Percentiles rank a stretch among this genome's conserved stretches.
Conservation (phyloP, 441 rosid species). For the Eutrema salsugineum region DNA sequence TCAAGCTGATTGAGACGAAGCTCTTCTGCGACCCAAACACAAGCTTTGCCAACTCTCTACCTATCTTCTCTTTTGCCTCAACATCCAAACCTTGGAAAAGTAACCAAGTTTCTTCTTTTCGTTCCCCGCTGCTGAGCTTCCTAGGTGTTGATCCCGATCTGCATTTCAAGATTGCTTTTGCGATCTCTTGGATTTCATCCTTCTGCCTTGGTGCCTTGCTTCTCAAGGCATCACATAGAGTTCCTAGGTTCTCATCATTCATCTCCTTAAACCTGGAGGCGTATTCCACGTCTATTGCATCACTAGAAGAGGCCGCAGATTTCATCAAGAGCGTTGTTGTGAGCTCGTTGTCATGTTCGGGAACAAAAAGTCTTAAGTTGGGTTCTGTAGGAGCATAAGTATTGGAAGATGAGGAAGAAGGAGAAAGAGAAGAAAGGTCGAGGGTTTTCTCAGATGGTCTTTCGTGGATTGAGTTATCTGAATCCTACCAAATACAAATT, state of each 20-base stretch:
- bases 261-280: constrained; percentile 40
- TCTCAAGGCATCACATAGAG: constrained; percentile 42
- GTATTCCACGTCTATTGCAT: constrained; percentile 43
- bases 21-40: constrained; percentile 39
- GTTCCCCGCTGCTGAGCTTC: constrained; percentile 23
- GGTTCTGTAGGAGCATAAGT: constrained; percentile 25
- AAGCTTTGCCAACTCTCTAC: constrained; percentile 42
- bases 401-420: constrained; percentile 50
- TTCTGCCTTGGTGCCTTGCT: constrained; percentile 43
- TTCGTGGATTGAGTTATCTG: constrained; percentile 40
- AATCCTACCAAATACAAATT: constrained; percentile 36
- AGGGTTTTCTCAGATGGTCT: constrained; percentile 43
- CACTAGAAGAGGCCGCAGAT: constrained; percentile 36
- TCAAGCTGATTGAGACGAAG: constrained; percentile 38
- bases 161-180: constrained; percentile 41
- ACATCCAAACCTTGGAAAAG: constrained; percentile 47
- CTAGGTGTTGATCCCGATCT: constrained; percentile 40
- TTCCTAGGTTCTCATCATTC: constrained; percentile 31
- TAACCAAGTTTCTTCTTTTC: constrained; percentile 55
- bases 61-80: constrained; percentile 45
- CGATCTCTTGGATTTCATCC: constrained; percentile 40
- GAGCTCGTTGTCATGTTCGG: constrained; percentile 14
- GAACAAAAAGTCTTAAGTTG: constrained; percentile 33
- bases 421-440: constrained; percentile 49
- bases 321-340: constrained; percentile 17